Evolutionary conservation across 352 stramenopile genomes (phyloP).

Genomic region (Phytophthora sojae): DNA sequence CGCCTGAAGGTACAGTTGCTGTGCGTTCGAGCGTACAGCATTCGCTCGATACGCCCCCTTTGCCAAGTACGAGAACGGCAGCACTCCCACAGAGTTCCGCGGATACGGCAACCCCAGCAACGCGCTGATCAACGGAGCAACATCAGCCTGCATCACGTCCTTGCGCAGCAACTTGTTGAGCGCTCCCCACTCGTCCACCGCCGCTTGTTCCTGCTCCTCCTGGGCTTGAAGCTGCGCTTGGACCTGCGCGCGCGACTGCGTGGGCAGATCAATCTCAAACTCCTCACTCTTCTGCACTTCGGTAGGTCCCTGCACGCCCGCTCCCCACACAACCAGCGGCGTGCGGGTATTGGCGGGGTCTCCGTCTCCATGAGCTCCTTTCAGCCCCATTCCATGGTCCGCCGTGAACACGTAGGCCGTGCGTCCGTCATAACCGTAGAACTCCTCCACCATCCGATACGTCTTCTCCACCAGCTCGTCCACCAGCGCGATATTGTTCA

Average conservation of each 20-base stretch:
- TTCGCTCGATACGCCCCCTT: slow-evolving; percentile 69
- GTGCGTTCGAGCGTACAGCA: slow-evolving; percentile 77
- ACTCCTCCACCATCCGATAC: slow-evolving; percentile 64
- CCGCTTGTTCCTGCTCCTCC: slow-evolving; percentile 50
- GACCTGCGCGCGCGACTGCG: slow-evolving; percentile 71
- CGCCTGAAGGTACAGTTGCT: slow-evolving; percentile 74
- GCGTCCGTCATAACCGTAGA: slow-evolving; percentile 67
- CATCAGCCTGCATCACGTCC: slow-evolving; percentile 88
- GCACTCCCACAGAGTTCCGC: slow-evolving; percentile 83
- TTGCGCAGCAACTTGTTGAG: slow-evolving; percentile 61
- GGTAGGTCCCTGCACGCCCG: slow-evolving; percentile 60
- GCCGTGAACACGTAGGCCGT: slow-evolving; percentile 88
- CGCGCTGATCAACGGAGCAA: slow-evolving; percentile 78
- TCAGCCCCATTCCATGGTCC: slow-evolving; percentile 88
- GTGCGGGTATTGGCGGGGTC: slow-evolving; percentile 85
- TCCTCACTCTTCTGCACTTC: not conserved
- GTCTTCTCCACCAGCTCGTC: slow-evolving; percentile 80
- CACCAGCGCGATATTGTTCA: slow-evolving; percentile 87
- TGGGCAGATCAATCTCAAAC: slow-evolving; percentile 75
- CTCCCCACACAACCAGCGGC: slow-evolving; percentile 80
- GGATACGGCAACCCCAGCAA: slow-evolving; percentile 79
- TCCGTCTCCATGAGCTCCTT: slow-evolving; percentile 84
- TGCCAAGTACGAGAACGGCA: slow-evolving; percentile 76
- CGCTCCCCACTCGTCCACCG: slow-evolving; percentile 50
- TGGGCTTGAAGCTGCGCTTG: slow-evolving; percentile 67